Evolutionary conservation across 495 filamentous ascomycete species (phyloP).

Genomic region (Neurospora terricola): DNA sequence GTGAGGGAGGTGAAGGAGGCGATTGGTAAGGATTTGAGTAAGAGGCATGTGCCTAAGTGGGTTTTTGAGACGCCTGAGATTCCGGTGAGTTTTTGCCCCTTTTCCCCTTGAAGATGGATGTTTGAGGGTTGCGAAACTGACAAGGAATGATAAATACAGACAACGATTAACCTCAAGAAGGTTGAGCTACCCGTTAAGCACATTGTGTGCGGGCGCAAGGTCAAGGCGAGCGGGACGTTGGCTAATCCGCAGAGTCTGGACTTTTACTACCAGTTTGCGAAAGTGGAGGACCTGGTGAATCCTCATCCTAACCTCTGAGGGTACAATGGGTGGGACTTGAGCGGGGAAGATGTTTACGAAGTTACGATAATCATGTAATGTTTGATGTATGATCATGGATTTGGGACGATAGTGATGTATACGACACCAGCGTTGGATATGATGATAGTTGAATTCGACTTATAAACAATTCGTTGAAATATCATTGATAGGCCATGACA

Average conservation of each 20-base stretch:
- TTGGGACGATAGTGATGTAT: background rate
- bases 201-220: constrained; percentile 63
- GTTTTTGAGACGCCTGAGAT: constrained; percentile 74
- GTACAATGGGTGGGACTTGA: background rate
- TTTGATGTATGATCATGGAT: background rate
- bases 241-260: constrained; percentile 65
- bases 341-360: background rate
- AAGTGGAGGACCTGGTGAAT: constrained; percentile 54
- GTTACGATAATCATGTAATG: background rate
- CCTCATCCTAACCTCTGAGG: background rate
- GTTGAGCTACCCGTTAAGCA: constrained; percentile 80
- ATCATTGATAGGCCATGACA: background rate
- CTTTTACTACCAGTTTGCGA: constrained; percentile 72
- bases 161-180: constrained; percentile 77
- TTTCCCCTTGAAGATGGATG: background rate
- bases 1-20: constrained; percentile 50
- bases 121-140: too few species aligned
- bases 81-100: constrained; percentile 47
- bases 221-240: constrained; percentile 69
- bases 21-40: constrained; percentile 54
- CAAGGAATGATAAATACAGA: constrained; percentile 34
- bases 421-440: background rate
- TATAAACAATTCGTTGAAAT: background rate
- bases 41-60: constrained; percentile 66
- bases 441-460: background rate